Evolutionary conservation across 352 stramenopile genomes (phyloP), one percentile per base, ranked within the genome.

Genomic region (Globisporangium viniferum): DNA sequence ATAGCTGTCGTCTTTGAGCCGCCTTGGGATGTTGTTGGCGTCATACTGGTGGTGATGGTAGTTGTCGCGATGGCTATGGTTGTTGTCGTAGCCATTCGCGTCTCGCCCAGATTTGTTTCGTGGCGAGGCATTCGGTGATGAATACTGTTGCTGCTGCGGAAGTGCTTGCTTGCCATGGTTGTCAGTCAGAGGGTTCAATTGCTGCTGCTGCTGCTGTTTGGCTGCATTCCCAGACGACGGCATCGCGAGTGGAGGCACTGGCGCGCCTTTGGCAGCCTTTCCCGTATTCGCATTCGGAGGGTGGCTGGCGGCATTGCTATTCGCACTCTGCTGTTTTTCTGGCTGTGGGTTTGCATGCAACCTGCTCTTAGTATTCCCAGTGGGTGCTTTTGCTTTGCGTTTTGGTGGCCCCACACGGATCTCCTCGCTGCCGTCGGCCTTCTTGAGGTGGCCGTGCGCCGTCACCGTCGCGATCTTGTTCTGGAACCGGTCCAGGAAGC

Each of bases 381-480:
- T 3, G 1, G 46, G 10, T 2, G 65, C 58, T 55, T 66, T 71
- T 18, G 58, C 8, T 53, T 82, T 90, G 18, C 81, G 79, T 63
- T 91, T 91, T 1, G 82, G 78, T 0, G 80, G 77, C 2, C 87
- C 87, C 15, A 91, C 85, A 2, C 87, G 87, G 60, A 94, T 91
- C 69, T 92, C 87, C 58, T 94, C 85, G 62, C 82, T 92, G 22
- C 87, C 87, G 58, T 93, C 87, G 7, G 84, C 82, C 51, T 91
- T 91, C 65, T 88, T 90, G 9, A 93, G 75, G 33, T 92, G 86
- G 0, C 86, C 85, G 61, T 93, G 85, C 3, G 84, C 85, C 3
- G 84, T 93, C 68, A 95, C 87, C 0, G 85, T 93, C 59, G 84
- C 80, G 59, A 93, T 92, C 73, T 95, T 95, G 64, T 84, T 81